Percentiles rank a stretch among this genome's conserved stretches.
Evolutionary conservation across 169 alveolate species (phyloP).

Genomic region (Plasmodium reichenowi): DNA sequence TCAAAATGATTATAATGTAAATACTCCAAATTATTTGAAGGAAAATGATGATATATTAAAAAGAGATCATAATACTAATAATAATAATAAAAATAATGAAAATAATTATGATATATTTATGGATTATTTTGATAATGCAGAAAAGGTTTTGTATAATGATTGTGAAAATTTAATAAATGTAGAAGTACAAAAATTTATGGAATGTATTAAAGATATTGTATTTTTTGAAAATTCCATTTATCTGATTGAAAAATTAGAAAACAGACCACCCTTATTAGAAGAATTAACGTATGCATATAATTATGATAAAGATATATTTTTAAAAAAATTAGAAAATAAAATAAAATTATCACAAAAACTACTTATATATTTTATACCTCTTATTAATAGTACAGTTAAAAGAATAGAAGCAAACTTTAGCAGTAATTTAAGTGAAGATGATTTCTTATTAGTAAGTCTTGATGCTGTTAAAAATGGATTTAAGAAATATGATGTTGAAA

Average conservation of each 20-base stretch:
- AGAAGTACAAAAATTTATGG: constrained; percentile 56
- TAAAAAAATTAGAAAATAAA: constrained; percentile 37
- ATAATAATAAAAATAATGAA: neutral
- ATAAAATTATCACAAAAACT: constrained; percentile 54
- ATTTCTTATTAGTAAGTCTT: constrained; percentile 61
- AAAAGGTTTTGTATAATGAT: constrained; percentile 26
- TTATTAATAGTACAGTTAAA: constrained; percentile 34
- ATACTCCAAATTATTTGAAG: neutral
- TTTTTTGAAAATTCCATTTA: constrained; percentile 75
- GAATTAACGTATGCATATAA: constrained; percentile 60
- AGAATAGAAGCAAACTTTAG: constrained; percentile 63
- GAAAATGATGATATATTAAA: neutral
- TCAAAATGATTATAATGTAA: neutral
- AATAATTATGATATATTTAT: constrained; percentile 25
- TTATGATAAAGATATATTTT: constrained; percentile 34
- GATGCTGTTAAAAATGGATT: constrained; percentile 77
- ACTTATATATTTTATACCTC: constrained; percentile 61
- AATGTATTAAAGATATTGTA: constrained; percentile 64
- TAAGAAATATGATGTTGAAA: constrained; percentile 72
- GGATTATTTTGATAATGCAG: constrained; percentile 32
- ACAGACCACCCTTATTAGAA: constrained; percentile 71
- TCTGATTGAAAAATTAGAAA: constrained; percentile 59
- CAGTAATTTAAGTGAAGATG: constrained; percentile 76
- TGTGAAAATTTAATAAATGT: constrained; percentile 64
- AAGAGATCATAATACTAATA: neutral